Conservation (phyloP, 495 filamentous ascomycete genomes). For the Hamigera avellanea region DNA sequence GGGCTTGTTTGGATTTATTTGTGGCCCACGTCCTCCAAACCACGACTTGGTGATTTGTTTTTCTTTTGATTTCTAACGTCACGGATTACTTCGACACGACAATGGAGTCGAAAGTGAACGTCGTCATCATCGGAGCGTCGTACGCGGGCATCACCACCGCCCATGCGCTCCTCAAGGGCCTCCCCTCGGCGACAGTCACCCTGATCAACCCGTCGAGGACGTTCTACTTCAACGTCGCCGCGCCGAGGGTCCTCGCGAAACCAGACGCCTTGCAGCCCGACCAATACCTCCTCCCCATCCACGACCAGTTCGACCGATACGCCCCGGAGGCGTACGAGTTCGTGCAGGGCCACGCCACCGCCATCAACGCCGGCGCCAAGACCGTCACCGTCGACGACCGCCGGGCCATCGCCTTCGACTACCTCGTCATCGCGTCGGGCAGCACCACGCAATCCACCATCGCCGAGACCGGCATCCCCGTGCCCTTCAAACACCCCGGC, state of each 20-base stretch:
- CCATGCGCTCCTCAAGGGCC: slow-evolving; percentile 46
- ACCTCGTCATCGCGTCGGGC: slow-evolving; percentile 43
- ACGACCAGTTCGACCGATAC: slow-evolving; percentile 39
- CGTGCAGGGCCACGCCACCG: slow-evolving; percentile 39
- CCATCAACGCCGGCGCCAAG: slow-evolving; percentile 33
- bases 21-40: too few relatives aligned
- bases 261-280: slow-evolving; percentile 26
- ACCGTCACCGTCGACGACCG: slow-evolving; percentile 22
- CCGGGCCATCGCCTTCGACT: slow-evolving; percentile 30
- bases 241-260: slow-evolving; percentile 34
- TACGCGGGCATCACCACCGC: slow-evolving; percentile 46
- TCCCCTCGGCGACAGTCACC: slow-evolving; percentile 35
- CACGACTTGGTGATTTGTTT: too few relatives aligned
- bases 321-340: slow-evolving; percentile 38
- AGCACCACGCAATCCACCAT: slow-evolving; percentile 33
- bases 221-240: slow-evolving; percentile 42
- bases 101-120: too few relatives aligned
- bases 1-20: too few relatives aligned
- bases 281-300: slow-evolving; percentile 38
- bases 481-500: slow-evolving; percentile 41
- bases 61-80: too few relatives aligned
- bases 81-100: too few relatives aligned
- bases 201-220: slow-evolving; percentile 42
- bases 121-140: slow-evolving; percentile 57
- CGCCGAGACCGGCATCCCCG: slow-evolving; percentile 22